Base-by-base conservation (phyloP, 1,284 basidiomycete genomes). In the Boletus semigastroideus region DNA sequence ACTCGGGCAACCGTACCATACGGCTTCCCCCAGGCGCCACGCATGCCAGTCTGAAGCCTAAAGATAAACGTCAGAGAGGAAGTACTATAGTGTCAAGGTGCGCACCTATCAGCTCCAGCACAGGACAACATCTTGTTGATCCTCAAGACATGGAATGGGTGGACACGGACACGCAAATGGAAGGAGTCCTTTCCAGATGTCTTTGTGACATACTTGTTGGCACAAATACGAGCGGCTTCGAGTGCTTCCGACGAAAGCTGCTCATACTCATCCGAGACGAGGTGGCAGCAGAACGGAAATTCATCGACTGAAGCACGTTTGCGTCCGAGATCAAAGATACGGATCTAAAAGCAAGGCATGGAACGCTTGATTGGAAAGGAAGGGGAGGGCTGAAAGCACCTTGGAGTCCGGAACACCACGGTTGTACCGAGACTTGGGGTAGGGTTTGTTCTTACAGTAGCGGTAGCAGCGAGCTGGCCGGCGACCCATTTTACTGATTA, bases 101-200 rank as follows among this genome's bases (percentile, higher is more conserved):
- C 81, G 36, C 52, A 86, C 87, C 90, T 82, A 94, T 98, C 96
- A 67, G 96, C 95, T 72, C 96, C 96, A 65, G 96, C 96, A 74
- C 96, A 98, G 57, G 90, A 93, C 82, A 98, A 92, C 92, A 98
- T 98, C 88, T 99, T 99, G 92, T 99, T 98, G 89, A 98, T 98
- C 64, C 96, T 92, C 76, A 99, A 78, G 64, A 98, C 93, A 75
- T 98, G 96, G 93, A 91, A 98, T 56, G 96, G 96, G 80, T 99
- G 96, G 53, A 94, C 94, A 60, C 95, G 91, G 64, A 99, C 94
- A 67, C 96, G 87, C 73, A 98, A 74, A 76, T 99, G 96, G 94
- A 99, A 98, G 19, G 95, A 92, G 70, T 99, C 96, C 80, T 98
- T 98, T 71, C 96, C 96, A 48, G 92, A 87, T 22, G 91, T 94